Evolutionary conservation across 164 flowering plant genomes (phyloP), one percentile per base, ranked within the genome.

Genomic region (Sedum album): DNA sequence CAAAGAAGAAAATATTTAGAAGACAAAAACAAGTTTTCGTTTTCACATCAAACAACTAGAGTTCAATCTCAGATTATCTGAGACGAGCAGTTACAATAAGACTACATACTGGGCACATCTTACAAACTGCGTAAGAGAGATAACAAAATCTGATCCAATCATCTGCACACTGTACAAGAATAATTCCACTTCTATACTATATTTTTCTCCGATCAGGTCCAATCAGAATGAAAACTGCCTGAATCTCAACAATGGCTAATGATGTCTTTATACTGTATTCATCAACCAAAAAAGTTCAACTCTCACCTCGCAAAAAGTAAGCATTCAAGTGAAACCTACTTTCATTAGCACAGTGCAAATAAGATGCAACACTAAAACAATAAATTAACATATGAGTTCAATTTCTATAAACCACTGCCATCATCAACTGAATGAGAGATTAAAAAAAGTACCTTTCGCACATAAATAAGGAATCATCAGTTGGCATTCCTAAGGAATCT

Each of bases 391-490:
- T n/a, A n/a, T n/a, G n/a, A n/a, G n/a, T n/a, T n/a, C n/a, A n/a
- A n/a, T n/a, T n/a, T n/a, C n/a, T n/a, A n/a, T n/a, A n/a, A n/a
- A n/a, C n/a, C n/a, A n/a, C n/a, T n/a, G n/a, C n/a, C n/a, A n/a
- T n/a, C n/a, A n/a, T n/a, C n/a, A n/a, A n/a, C 2, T 44, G 2
- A 63, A 11, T 30, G 18, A 67, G 13, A 14, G 20, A 20, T 41
- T 31, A 36, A 25, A 8, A n/a, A 20, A 14, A 69, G 61, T 38
- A 86, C 97, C 94, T 84, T 61, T 82, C 82, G 75, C 97, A 90
- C 15, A 78, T 33, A 71, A 88, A 71, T 38, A 84, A 36, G 6
- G 85, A 78, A 55, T 85, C 72, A 65, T 86, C 89, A 49, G 81
- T 75, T 0, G 82, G 79, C 9, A 75, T 65, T 26, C 83, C 92